Conservation (phyloP, 805 yeast genomes). For the Wickerhamiella domercqiae region DNA sequence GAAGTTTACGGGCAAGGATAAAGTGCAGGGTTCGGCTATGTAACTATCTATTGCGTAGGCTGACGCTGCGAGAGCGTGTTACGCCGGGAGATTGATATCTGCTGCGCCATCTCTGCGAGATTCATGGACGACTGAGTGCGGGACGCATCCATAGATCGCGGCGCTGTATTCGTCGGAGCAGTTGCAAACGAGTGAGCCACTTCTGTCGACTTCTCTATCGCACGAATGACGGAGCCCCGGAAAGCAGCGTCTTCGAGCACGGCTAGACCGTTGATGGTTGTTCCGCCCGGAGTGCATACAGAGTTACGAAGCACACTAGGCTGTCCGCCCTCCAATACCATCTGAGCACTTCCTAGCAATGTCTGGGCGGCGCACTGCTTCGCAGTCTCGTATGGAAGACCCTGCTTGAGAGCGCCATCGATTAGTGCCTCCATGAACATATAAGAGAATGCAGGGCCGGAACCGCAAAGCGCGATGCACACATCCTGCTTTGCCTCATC, state of each 20-base stretch:
- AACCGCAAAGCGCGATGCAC: conserved; percentile 86
- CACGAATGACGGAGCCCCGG: conserved; percentile 73
- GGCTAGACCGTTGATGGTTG: conserved; percentile 88
- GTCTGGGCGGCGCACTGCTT: conserved; percentile 83
- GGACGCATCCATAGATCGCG: conserved; percentile 13
- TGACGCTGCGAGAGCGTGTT: conserved; percentile 16
- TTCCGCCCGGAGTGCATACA: conserved; percentile 96
- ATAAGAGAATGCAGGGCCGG: conserved; percentile 90
- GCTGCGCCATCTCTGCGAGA: conserved; percentile 19
- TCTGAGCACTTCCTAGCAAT: conserved; percentile 81
- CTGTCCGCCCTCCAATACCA: conserved; percentile 75
- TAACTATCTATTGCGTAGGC: conserved; percentile 14
- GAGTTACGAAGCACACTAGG: conserved; percentile 78
- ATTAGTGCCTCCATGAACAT: conserved; percentile 80
- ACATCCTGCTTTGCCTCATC: conserved; percentile 89
- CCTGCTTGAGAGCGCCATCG: conserved; percentile 92
- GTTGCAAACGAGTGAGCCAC: conserved; percentile 33
- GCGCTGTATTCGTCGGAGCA: conserved; percentile 2
- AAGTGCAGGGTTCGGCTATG: no score
- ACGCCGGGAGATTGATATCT: conserved; percentile 18
- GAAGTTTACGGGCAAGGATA: no score
- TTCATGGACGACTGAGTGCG: conserved; percentile 15
- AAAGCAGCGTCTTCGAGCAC: conserved; percentile 86
- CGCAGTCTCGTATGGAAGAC: conserved; percentile 74
- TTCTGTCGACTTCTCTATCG: conserved; percentile 82